Evolutionary conservation across 1,284 basidiomycete species (phyloP).

Genomic region (Trametes versicolor): DNA sequence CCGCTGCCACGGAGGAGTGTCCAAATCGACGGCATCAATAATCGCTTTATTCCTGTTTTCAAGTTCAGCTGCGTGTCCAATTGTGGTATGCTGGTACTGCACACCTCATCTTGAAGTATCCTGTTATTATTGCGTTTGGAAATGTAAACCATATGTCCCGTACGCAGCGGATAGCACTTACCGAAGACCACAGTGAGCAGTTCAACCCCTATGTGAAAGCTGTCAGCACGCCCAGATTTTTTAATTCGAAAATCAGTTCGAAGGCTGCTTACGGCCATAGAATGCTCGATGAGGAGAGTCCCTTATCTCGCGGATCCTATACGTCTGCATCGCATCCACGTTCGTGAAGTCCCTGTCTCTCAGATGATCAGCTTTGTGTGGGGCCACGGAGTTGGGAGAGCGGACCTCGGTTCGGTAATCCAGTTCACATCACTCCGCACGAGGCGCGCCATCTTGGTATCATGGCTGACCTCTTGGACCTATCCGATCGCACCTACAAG

Average conservation of each 20-base stretch:
- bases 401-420: conserved; percentile 80
- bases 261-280: conserved; percentile 71
- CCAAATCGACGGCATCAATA: conserved; percentile 83
- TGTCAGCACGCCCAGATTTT: neutral
- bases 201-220: conserved; percentile 61
- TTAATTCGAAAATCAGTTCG: neutral
- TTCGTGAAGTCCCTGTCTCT: conserved; percentile 76
- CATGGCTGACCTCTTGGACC: conserved; percentile 87
- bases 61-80: neutral
- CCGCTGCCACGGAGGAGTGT: conserved; percentile 83
- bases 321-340: conserved; percentile 82
- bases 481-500: conserved; percentile 41
- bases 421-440: conserved; percentile 84
- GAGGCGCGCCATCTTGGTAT: conserved; percentile 78
- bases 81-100: neutral
- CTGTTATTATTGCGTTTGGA: conserved; percentile 24
- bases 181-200: conserved; percentile 82
- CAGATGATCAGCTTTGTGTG: neutral
- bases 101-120: conserved; percentile 66
- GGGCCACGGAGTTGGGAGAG: neutral
- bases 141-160: neutral
- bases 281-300: conserved; percentile 67
- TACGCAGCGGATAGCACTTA: conserved; percentile 46
- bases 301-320: conserved; percentile 78
- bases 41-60: conserved; percentile 67